These are phyloP conservation scores for Naumovozyma baii DNA, from an alignment of 805 yeast species.

Conservation along the genomic window DNA sequence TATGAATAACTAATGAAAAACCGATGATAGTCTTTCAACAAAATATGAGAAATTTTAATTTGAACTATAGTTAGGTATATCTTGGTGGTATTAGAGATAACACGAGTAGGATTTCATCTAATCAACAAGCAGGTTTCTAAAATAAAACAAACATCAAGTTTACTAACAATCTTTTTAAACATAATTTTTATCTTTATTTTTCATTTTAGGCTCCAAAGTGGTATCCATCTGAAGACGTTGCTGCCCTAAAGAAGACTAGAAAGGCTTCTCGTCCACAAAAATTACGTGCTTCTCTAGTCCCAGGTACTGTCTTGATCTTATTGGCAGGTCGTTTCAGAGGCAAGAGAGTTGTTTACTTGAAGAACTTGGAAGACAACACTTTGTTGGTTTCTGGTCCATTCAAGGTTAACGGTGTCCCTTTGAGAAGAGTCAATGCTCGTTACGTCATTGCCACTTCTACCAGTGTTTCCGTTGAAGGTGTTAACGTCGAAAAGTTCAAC, in stretches of 20 bases:
- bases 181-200: too few species aligned
- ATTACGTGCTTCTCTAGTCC: slow-evolving; percentile 88
- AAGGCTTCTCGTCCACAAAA: slow-evolving; percentile 85
- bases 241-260: slow-evolving; percentile 80
- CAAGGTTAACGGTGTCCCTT: slow-evolving; percentile 98
- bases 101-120: not conserved
- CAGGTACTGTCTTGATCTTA: slow-evolving; percentile 93
- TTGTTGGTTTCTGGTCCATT: slow-evolving; percentile 94
- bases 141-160: too few species aligned
- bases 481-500: slow-evolving; percentile 81
- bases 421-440: slow-evolving; percentile 96
- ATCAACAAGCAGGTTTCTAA: too few species aligned
- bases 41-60: too few species aligned
- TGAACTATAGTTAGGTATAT: too few species aligned
- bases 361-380: slow-evolving; percentile 94
- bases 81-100: too few species aligned
- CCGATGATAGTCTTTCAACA: too few species aligned
- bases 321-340: slow-evolving; percentile 99
- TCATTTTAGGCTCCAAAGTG: slow-evolving; percentile 62
- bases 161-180: not conserved
- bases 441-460: slow-evolving; percentile 98
- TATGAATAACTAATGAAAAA: too few species aligned
- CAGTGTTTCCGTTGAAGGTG: slow-evolving; percentile 63
- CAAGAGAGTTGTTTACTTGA: slow-evolving; percentile 95
- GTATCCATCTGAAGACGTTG: slow-evolving; percentile 85